Evolutionary conservation across 345 rosid species (phyloP).

Genomic region (Cardamine occulta): DNA sequence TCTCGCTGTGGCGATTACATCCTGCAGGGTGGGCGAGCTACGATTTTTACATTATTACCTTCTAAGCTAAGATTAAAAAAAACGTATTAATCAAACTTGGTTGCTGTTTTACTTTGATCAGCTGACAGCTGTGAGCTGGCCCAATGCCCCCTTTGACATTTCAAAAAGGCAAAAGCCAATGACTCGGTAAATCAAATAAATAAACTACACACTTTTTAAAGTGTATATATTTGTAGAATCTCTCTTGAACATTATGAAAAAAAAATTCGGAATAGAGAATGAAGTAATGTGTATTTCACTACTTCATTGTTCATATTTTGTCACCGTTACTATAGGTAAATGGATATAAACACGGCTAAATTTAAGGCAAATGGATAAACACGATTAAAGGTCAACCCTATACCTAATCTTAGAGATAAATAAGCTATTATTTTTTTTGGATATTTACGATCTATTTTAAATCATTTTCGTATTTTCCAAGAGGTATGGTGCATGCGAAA

Average conservation of each 20-base stretch:
- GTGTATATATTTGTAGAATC: neutral
- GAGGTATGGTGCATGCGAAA: slow-evolving; percentile 19
- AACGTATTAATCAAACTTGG: neutral
- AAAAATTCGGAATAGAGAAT: neutral
- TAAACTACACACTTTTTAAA: neutral
- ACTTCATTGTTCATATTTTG: neutral
- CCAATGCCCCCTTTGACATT: slow-evolving; percentile 16
- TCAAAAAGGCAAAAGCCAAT: slow-evolving; percentile 20
- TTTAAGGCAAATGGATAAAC: slow-evolving; percentile 22
- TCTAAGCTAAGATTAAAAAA: slow-evolving; percentile 23
- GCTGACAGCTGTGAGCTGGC: neutral
- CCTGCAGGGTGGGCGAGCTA: neutral
- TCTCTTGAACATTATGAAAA: neutral
- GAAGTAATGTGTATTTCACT: neutral
- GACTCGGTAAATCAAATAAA: slow-evolving; percentile 13
- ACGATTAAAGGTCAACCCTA: slow-evolving; percentile 13
- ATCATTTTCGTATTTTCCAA: slow-evolving; percentile 2
- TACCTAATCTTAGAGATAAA: neutral
- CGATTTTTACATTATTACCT: slow-evolving; percentile 18
- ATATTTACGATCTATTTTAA: neutral
- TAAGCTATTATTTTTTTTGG: neutral
- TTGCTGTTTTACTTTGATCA: slow-evolving; percentile 3
- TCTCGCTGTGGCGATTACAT: slow-evolving; percentile 15
- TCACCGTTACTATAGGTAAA: neutral
- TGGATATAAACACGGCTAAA: slow-evolving; percentile 15